phyloP scores from a whole-genome alignment of 345 rosid genomes.

The Pistacia atlantica region DNA sequence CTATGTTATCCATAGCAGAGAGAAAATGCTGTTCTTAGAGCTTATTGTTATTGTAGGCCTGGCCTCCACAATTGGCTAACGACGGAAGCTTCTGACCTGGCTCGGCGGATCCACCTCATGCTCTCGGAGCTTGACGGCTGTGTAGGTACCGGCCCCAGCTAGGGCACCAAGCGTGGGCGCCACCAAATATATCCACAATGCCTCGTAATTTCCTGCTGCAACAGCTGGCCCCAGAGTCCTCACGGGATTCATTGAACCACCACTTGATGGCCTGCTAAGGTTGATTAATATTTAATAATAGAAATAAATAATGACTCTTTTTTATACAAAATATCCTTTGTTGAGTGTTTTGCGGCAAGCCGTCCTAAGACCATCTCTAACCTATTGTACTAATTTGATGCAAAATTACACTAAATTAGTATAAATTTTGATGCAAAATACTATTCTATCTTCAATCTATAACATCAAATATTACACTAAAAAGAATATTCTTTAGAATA shows the following conservation, averaged over 20 bases:
- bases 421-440: too few relatives aligned
- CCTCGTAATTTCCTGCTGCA: conserved; percentile 82
- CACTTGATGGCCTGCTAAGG: conserved; percentile 68
- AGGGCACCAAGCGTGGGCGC: conserved; percentile 93
- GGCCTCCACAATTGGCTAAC: conserved; percentile 25
- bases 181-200: conserved; percentile 76
- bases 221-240: conserved; percentile 92
- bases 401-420: too few relatives aligned
- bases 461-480: too few relatives aligned
- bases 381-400: too few relatives aligned
- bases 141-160: conserved; percentile 75
- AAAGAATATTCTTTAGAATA: too few relatives aligned
- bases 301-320: not conserved
- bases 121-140: conserved; percentile 74
- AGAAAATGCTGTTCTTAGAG: not conserved
- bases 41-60: not conserved
- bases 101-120: conserved; percentile 65
- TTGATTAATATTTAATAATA: not conserved
- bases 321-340: not conserved
- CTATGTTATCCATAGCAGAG: not conserved
- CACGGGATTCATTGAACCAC: conserved; percentile 86
- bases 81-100: conserved; percentile 83
- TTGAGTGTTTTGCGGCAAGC: not conserved
- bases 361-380: too few relatives aligned
- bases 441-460: too few relatives aligned